Evolutionary conservation across 345 rosid genomes (phyloP).

Genomic region (Rhizophora apiculata): DNA sequence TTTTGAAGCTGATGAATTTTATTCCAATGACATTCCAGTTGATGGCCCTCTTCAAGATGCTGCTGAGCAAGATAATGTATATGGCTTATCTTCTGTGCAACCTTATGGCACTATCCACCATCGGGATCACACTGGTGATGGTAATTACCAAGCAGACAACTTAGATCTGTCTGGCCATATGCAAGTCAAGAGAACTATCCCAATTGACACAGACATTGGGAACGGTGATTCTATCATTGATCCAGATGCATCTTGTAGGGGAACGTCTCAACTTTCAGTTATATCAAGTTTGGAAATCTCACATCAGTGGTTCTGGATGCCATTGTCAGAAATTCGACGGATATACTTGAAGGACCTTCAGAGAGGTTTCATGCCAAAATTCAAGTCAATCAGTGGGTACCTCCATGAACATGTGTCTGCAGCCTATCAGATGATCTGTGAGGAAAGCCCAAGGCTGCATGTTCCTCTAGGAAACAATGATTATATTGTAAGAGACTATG

Average conservation of each 20-base stretch:
- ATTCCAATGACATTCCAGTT: constrained; percentile 42
- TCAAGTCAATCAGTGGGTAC: constrained; percentile 39
- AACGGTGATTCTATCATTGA: constrained; percentile 20
- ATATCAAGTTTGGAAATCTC: constrained; percentile 39
- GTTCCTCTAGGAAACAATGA: constrained; percentile 52
- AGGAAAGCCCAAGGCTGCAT: constrained; percentile 77
- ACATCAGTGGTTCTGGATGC: constrained; percentile 82
- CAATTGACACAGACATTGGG: constrained; percentile 25
- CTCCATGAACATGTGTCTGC: constrained; percentile 24
- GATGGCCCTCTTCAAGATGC: constrained; percentile 30
- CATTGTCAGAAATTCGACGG: constrained; percentile 60
- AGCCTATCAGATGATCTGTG: constrained; percentile 51
- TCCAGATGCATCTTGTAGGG: constrained; percentile 23
- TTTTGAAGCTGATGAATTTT: constrained; percentile 27
- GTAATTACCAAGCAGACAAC: constrained; percentile 19
- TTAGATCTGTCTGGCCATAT: constrained; percentile 20
- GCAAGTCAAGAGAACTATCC: constrained; percentile 36
- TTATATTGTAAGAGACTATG: constrained; percentile 70
- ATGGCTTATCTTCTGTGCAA: constrained; percentile 14
- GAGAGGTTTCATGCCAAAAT: constrained; percentile 55
- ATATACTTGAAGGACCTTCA: constrained; percentile 54
- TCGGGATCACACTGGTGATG: constrained; percentile 15
- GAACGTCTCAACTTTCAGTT: constrained; percentile 31
- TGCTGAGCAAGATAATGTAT: constrained; percentile 21
- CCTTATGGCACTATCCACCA: constrained; percentile 4